Conservation (phyloP, 2,329 filamentous ascomycete genomes). For the Epichloe typhina region DNA sequence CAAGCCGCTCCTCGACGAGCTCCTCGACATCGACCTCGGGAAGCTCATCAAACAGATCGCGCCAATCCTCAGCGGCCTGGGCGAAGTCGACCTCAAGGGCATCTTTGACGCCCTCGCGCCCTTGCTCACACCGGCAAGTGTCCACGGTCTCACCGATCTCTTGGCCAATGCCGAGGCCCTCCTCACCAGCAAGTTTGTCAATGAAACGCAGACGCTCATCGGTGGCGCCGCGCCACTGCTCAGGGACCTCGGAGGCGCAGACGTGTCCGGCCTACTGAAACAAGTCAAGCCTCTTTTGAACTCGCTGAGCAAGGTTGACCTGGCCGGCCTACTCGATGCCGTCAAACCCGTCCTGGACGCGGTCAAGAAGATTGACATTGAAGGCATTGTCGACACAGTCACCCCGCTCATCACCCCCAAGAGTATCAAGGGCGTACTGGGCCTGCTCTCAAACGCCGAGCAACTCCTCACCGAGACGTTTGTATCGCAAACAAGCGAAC, state of each 20-base stretch:
- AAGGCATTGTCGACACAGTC: conserved; percentile 22
- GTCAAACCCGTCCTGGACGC: conserved; percentile 24
- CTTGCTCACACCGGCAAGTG: conserved; percentile 19
- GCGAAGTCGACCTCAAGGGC: conserved; percentile 20
- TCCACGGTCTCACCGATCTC: conserved; percentile 23
- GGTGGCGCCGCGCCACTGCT: conserved; percentile 25
- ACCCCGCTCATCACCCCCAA: conserved; percentile 27
- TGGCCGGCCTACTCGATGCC: conserved; percentile 19
- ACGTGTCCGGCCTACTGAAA: conserved; percentile 23
- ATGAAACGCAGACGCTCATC: conserved; percentile 26
- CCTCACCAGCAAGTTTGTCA: conserved; percentile 25
- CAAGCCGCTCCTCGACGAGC: conserved; percentile 17
- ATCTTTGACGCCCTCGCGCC: conserved; percentile 21
- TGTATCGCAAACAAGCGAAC: conserved; percentile 27
- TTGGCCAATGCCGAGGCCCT: conserved; percentile 25
- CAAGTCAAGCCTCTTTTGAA: conserved; percentile 23
- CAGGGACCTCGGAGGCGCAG: conserved; percentile 20
- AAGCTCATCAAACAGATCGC: conserved; percentile 14
- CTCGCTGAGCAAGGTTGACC: conserved; percentile 21
- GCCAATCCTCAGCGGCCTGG: conserved; percentile 18
- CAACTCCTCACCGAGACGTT: conserved; percentile 24
- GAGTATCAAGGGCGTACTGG: conserved; percentile 22
- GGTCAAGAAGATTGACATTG: conserved; percentile 25
- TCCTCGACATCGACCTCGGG: conserved; percentile 17
- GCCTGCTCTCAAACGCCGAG: conserved; percentile 25